Base-by-base conservation (phyloP, 2,329 filamentous ascomycete species). In the Ceratocystis eucalypticola region DNA sequence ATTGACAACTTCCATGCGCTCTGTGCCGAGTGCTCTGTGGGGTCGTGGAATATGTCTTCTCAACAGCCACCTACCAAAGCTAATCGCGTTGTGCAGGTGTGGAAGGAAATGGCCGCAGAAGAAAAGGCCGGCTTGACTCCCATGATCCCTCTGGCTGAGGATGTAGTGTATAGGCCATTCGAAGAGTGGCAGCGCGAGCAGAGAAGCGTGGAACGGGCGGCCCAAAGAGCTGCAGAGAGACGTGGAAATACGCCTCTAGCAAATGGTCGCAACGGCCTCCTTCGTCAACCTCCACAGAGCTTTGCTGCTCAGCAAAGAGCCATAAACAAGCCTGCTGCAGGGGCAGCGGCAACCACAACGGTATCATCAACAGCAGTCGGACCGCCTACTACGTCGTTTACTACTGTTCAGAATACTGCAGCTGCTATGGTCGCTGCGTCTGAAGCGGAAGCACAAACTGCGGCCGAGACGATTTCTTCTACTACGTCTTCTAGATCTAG, bases 21-120 rank as follows among this genome's bases (percentile, higher is more conserved):
- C 73, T 86, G 83, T 71, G 77, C 75, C 30, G 78, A 80, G 50
- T 86, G 83, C 71, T 79, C 80, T 48, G 81, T 87, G 64, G 84
- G 84, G 0, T 44, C 64, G 2, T 66, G 67, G 67, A 65, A 66
- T 25, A 53, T n/a, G 12, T 5, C 48, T 53, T 17, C 64, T 22
- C 61, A 65, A 33, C 45, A 62, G 20, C 53, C 61, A 2, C 81
- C 82, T 1, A 84, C 78, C 78, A 77, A 75, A 65, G 70, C 75
- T 8, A 74, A 76, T 3, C 76, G 81, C 69, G 73, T 79, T 30
- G 74, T 79, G 1, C 80, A 82, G 64, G 82, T 83, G 0, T 87
- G 85, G 80, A 82, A 83, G 71, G 85, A 88, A 72, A 84, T 87
- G 74, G 83, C 84, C 0, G 80, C 84, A n/a, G 85, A 88, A 73